phyloP scores from a whole-genome alignment of 2,329 filamentous ascomycete genomes.

The Tolypocladium amazonense region DNA sequence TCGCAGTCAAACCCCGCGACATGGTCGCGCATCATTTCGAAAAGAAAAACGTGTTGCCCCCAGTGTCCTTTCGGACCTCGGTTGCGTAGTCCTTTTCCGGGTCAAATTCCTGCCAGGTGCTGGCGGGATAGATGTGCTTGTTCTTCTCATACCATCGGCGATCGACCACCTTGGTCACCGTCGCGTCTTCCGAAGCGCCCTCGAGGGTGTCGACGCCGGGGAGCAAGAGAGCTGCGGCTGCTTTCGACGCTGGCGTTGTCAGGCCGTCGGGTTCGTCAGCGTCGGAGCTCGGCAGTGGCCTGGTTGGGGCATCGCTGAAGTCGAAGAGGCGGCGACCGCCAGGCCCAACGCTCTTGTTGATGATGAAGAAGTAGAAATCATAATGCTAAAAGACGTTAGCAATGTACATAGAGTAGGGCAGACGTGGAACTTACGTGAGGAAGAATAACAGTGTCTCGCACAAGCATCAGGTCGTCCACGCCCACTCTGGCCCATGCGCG shows the following conservation, averaged over 20 bases:
- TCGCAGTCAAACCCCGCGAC: background rate
- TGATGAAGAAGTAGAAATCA: conserved; percentile 93
- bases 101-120: conserved; percentile 91
- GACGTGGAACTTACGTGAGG: conserved; percentile 62
- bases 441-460: conserved; percentile 82
- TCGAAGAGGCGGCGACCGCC: conserved; percentile 66
- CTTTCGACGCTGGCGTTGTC: conserved; percentile 21
- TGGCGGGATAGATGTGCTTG: conserved; percentile 96
- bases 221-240: conserved; percentile 25
- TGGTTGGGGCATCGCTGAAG: conserved; percentile 44
- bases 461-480: conserved; percentile 91
- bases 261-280: conserved; percentile 12
- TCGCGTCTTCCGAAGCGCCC: conserved; percentile 67
- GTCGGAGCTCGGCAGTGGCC: conserved; percentile 1
- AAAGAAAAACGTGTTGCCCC: conserved; percentile 93
- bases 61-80: conserved; percentile 68
- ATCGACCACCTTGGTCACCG: conserved; percentile 87
- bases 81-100: conserved; percentile 75
- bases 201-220: conserved; percentile 51
- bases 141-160: conserved; percentile 94
- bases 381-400: conserved; percentile 57
- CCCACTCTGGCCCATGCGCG: conserved; percentile 88
- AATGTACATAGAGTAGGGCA: background rate
- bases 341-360: conserved; percentile 73
- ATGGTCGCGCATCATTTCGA: conserved; percentile 23